phyloP scores from a whole-genome alignment of 345 rosid species.

The Aurinia saxatilis region DNA sequence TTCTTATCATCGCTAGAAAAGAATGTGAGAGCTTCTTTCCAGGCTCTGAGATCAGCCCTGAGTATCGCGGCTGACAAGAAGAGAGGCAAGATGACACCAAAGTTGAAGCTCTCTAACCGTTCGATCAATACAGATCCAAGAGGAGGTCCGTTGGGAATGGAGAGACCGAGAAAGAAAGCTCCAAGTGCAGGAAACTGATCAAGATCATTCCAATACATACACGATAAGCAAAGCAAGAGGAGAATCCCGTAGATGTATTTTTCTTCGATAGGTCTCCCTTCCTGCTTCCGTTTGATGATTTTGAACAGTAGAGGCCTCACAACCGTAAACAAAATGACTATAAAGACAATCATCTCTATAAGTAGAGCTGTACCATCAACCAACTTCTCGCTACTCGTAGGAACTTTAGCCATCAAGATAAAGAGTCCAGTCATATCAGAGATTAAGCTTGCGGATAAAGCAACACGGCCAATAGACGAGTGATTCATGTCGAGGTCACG shows the following conservation, averaged over 20 bases:
- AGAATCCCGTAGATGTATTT: slow-evolving; percentile 21
- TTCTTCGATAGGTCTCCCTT: slow-evolving; percentile 32
- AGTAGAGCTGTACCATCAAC: neutral
- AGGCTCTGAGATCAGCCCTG: neutral
- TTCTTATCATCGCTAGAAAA: neutral
- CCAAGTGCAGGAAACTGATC: slow-evolving; percentile 29
- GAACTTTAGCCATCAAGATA: neutral
- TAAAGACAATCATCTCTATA: neutral
- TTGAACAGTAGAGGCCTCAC: slow-evolving; percentile 21
- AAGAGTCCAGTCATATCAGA: slow-evolving; percentile 20
- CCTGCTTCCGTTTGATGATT: slow-evolving; percentile 16
- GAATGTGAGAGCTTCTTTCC: slow-evolving; percentile 3
- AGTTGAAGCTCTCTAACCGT: slow-evolving; percentile 31
- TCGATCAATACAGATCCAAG: slow-evolving; percentile 37
- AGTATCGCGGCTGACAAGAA: slow-evolving; percentile 10
- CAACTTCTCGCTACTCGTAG: accelerated
- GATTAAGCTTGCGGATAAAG: slow-evolving; percentile 34
- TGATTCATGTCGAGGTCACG: slow-evolving; percentile 42
- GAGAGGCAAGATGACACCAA: slow-evolving; percentile 27
- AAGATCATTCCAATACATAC: neutral
- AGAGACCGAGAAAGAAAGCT: slow-evolving; percentile 32
- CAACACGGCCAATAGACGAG: slow-evolving; percentile 39
- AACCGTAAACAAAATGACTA: neutral
- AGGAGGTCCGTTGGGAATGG: slow-evolving; percentile 50
- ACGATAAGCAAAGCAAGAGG: slow-evolving; percentile 19